phyloP scores from a whole-genome alignment of 768 basidiomycete species.

The Austroboletus eburneus region DNA sequence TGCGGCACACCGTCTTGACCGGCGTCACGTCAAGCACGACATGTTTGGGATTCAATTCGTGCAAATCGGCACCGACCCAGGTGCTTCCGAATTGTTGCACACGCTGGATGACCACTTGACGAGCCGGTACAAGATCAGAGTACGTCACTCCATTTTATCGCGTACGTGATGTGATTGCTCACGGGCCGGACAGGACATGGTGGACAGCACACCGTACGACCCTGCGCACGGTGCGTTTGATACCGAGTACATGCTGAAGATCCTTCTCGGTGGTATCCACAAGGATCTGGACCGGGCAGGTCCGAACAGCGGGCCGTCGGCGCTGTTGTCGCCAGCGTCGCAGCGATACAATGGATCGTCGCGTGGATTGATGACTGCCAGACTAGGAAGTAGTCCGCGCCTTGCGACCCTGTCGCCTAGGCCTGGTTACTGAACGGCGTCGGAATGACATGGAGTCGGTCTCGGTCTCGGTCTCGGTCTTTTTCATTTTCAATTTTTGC shows the following conservation, averaged over 20 bases:
- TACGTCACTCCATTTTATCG: not conserved
- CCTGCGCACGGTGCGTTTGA: conserved; percentile 28
- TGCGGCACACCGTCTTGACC: conserved; percentile 38
- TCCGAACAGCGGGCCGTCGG: conserved; percentile 1
- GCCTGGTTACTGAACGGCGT: conserved; percentile 9
- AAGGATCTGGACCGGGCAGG: conserved; percentile 15
- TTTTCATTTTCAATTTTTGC: not conserved
- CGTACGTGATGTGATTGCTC: not conserved
- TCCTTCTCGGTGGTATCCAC: conserved; percentile 27
- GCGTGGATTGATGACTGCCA: conserved; percentile 4
- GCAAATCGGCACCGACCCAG: conserved; percentile 40
- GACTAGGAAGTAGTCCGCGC: conserved; percentile 14
- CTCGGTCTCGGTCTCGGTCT: too few relatives aligned
- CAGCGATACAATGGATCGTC: conserved; percentile 11
- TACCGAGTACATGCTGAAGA: conserved; percentile 35
- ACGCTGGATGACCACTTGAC: conserved; percentile 38
- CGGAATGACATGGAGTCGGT: too few relatives aligned
- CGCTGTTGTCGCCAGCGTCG: conserved; percentile 11
- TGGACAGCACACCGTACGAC: conserved; percentile 42
- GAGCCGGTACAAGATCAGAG: conserved; percentile 29
- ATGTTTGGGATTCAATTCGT: conserved; percentile 46
- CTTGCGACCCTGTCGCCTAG: conserved; percentile 8
- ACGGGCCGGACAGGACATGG: conserved; percentile 36
- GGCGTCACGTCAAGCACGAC: conserved; percentile 29
- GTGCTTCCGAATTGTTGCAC: conserved; percentile 37